Percentiles rank a stretch among this genome's conserved stretches.
Evolutionary conservation across 2,329 filamentous ascomycete genomes (phyloP).

Genomic region (Monilinia fructicola): DNA sequence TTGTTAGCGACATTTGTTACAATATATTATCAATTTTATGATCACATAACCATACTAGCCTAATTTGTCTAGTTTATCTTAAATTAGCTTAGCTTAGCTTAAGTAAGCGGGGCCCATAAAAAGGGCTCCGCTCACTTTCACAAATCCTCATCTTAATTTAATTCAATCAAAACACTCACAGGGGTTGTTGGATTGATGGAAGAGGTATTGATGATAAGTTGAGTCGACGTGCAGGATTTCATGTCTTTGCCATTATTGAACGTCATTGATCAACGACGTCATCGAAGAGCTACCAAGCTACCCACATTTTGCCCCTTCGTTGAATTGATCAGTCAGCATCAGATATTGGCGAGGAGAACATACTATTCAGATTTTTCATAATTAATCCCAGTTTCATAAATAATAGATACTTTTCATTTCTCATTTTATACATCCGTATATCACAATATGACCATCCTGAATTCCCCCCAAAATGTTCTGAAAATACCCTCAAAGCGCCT

Average conservation of each 20-base stretch:
- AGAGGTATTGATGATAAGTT: not conserved
- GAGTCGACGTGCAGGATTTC: not conserved
- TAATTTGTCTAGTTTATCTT: no score
- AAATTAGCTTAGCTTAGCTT: no score
- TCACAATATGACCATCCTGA: not conserved
- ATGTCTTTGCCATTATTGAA: not conserved
- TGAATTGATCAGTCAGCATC: not conserved
- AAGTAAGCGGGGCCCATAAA: no score
- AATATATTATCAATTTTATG: no score
- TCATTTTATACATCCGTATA: not conserved
- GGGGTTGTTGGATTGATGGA: not conserved
- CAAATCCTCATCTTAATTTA: no score
- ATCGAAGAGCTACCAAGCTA: constrained; percentile 1
- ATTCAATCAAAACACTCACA: not conserved
- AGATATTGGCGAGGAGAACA: not conserved
- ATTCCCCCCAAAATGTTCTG: not conserved
- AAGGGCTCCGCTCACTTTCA: no score
- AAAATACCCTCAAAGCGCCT: not conserved
- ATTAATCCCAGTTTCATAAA: not conserved
- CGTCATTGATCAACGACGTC: not conserved
- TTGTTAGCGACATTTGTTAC: no score
- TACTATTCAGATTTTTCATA: not conserved
- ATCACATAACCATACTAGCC: no score
- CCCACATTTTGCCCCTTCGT: not conserved
- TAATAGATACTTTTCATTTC: constrained; percentile 5